Evolutionary conservation across 345 rosid genomes (phyloP), one percentile per base, ranked within the genome.

Genomic region (Eucalyptus tenuipes): DNA sequence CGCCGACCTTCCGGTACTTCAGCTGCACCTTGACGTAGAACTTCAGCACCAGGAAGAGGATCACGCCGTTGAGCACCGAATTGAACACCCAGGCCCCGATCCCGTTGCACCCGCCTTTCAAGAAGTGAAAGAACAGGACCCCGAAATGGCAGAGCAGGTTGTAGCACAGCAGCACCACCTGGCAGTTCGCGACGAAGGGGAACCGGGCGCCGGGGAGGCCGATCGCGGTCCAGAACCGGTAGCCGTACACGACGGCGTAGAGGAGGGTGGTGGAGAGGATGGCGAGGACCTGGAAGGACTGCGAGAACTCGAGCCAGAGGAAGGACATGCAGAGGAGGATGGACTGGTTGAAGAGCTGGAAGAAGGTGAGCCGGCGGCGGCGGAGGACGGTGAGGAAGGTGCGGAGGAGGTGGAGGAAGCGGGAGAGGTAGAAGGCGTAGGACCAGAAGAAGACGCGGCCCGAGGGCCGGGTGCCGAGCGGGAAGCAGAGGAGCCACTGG

Each of bases 361-460:
- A 97, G 90, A 90, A 91, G 31, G 93, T 88, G 24, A 96, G 88
- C 79, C 89, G 92, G 7, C 99, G 95, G 13, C 89, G 91, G 29
- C 92, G 91, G 59, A 95, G 91, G 82, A 96, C 88, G 61, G 94
- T 89, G 89, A 95, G 91, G 93, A 96, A 93, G 3, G 98, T 97
- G 1, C 97, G 96, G 80, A 91, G 48, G 89, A 97, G 92, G 92
- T 97, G 99, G 87, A 97, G 95, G 90, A 92, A 97, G 6, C 99
- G 93, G 33, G 97, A 95, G 90, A 97, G 95, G 91, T 97, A 97
- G 89, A 96, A 97, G 57, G 92, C 91, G 92, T 97, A 97, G 0
- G 99, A 97, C 99, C 99, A 97, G 94, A 96, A 97, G 92, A 96
- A 97, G 27, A 97, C 99, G 89, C 99, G 99, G 2, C 99, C 99